Evolutionary conservation across 371 early-diverging fungal species (phyloP).

Genomic region (Nematocida ironsii): DNA sequence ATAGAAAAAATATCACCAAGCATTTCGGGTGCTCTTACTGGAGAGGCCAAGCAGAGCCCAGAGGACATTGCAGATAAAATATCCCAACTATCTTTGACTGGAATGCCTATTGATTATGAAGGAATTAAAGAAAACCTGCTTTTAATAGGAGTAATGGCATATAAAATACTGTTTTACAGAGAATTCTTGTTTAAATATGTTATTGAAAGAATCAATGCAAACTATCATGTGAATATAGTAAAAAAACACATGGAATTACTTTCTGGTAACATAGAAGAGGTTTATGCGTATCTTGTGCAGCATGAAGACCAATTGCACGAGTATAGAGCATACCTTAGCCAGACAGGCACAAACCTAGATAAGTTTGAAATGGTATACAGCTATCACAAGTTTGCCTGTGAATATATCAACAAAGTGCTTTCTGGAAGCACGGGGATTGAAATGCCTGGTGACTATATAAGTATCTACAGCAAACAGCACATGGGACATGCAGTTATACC

Average conservation of each 20-base stretch:
- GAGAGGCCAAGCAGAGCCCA: neutral
- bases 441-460: neutral
- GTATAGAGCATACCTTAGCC: neutral
- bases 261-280: neutral
- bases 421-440: neutral
- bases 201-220: neutral
- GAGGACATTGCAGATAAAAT: neutral
- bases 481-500: neutral
- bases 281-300: neutral
- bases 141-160: neutral
- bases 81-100: neutral
- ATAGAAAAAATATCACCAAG: neutral
- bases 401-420: constrained; percentile 17
- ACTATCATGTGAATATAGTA: neutral
- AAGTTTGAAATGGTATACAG: constrained; percentile 6
- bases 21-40: neutral
- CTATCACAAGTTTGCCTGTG: constrained; percentile 29
- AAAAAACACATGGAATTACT: neutral
- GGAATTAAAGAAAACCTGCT: neutral
- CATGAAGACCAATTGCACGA: neutral
- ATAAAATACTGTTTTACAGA: neutral
- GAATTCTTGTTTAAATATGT: neutral
- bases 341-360: neutral
- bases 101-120: too few species aligned
- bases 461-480: constrained; percentile 20